phyloP scores from a whole-genome alignment of 1,139 yeast species.

The Wickerhamiella pararugosa region DNA sequence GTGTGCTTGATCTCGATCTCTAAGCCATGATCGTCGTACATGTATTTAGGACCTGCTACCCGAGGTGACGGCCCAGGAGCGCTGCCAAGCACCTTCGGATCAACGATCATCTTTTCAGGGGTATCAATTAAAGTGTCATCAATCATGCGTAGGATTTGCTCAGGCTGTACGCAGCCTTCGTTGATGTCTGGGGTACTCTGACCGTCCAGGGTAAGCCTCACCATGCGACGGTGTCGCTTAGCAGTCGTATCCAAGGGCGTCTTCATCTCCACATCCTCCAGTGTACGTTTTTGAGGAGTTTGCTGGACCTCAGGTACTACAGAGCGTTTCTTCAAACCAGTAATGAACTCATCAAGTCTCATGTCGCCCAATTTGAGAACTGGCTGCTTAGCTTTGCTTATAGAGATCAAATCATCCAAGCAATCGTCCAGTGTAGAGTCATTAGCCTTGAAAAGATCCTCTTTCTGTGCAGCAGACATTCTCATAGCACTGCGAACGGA shows the following conservation, averaged over 20 bases:
- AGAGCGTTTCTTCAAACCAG: constrained; percentile 10
- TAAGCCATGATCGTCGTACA: constrained; percentile 10
- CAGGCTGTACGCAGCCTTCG: constrained; percentile 23
- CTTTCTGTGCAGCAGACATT: too few species aligned
- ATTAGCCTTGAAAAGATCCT: too few species aligned
- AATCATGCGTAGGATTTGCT: constrained; percentile 28
- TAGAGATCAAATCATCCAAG: constrained; percentile 1
- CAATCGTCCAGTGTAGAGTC: background rate
- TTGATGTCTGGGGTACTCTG: constrained; percentile 14
- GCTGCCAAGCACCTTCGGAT: constrained; percentile 14
- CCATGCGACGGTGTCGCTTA: constrained; percentile 13
- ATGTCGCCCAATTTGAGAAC: constrained; percentile 13
- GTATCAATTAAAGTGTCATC: constrained; percentile 28
- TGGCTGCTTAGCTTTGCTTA: background rate
- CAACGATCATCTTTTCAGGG: constrained; percentile 18
- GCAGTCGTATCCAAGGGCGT: constrained; percentile 13
- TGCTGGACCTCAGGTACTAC: background rate
- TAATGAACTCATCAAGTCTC: constrained; percentile 9
- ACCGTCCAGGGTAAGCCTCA: constrained; percentile 13
- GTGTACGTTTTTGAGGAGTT: constrained; percentile 6
- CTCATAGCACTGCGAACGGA: too few species aligned
- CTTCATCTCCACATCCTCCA: background rate
- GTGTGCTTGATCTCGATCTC: background rate
- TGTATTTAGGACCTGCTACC: constrained; percentile 12
- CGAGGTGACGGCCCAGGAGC: constrained; percentile 17